Evolutionary conservation across 2,329 filamentous ascomycete genomes (phyloP), one percentile per base, ranked within the genome.

Genomic region (Rugonectria rugulosa): DNA sequence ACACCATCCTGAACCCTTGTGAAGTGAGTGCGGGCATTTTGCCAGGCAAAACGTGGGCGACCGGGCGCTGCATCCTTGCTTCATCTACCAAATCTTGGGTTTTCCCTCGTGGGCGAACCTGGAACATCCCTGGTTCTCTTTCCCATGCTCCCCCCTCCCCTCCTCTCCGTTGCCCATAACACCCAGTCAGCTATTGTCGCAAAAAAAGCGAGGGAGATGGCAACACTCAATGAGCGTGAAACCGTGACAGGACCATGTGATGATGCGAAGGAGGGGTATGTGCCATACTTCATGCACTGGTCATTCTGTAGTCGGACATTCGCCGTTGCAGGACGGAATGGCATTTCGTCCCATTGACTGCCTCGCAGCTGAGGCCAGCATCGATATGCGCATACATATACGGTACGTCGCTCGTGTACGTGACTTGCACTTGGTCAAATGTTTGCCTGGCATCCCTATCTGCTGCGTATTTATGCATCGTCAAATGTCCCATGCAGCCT

Each of bases 81-180:
- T 14, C 45, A 50, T 50, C 47, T 42, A 26, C 27, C 20, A 46
- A 50, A 41, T 46, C 34, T 46, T 19, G 23, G 40, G 38, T 41
- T 47, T 27, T 43, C 17, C 42, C 42, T 53, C 53, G 48, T 56
- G 53, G 53, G 23, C 15, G 15, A 42, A n/a, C 37, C 32, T 56
- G 53, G 48, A 27, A 52, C 11, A 56, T 44, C 53, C 48, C 24
- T 53, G 53, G 36, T 23, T 11, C 24, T 23, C 11, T 23, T 21
- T 24, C n/a, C n/a, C n/a, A n/a, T n/a, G n/a, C n/a, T n/a, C n/a
- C n/a, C n/a, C n/a, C n/a, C n/a, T n/a, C n/a, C n/a, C n/a, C n/a
- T n/a, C n/a, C n/a, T n/a, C n/a, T n/a, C n/a, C n/a, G n/a, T 44
- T 11, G 26, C 27, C 29, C 29, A 26, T 42, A 36, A 10, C 27